These are phyloP conservation scores for Arthromyces matolae DNA, from an alignment of 768 basidiomycete species.

Conservation along the genomic window DNA sequence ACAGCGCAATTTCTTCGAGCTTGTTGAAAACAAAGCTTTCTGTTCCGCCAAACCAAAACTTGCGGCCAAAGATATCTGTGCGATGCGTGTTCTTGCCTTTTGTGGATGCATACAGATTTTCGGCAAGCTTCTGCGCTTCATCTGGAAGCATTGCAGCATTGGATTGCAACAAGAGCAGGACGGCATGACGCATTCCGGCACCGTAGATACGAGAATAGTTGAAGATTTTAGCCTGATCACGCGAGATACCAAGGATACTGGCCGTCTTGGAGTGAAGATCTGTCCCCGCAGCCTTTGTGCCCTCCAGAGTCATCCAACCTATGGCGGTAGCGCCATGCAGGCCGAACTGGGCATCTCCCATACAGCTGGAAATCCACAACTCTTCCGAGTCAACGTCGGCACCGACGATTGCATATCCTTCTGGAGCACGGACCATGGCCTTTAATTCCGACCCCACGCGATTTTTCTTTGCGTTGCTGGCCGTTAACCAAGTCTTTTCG, in stretches of 20 bases:
- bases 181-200: constrained; percentile 94
- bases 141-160: constrained; percentile 77
- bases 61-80: constrained; percentile 66
- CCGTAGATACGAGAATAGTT: constrained; percentile 99
- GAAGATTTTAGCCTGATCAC: constrained; percentile 97
- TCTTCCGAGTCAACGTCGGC: constrained; percentile 99
- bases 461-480: constrained; percentile 96
- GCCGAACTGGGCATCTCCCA: constrained; percentile 98
- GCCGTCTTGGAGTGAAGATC: constrained; percentile 98
- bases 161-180: constrained; percentile 81
- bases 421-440: constrained; percentile 93
- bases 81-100: constrained; percentile 89
- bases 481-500: constrained; percentile 97
- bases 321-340: constrained; percentile 94
- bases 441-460: constrained; percentile 98
- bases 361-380: constrained; percentile 96
- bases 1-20: constrained; percentile 89
- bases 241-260: constrained; percentile 84
- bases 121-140: constrained; percentile 75
- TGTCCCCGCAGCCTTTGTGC: constrained; percentile 90
- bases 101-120: constrained; percentile 85
- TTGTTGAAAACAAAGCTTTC: constrained; percentile 98
- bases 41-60: constrained; percentile 96
- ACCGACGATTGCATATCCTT: constrained; percentile 91
- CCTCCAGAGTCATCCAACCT: constrained; percentile 99